These are phyloP conservation scores for Leptographium wingfieldii DNA, from an alignment of 2,329 filamentous ascomycete genomes.

Conservation along the genomic window DNA sequence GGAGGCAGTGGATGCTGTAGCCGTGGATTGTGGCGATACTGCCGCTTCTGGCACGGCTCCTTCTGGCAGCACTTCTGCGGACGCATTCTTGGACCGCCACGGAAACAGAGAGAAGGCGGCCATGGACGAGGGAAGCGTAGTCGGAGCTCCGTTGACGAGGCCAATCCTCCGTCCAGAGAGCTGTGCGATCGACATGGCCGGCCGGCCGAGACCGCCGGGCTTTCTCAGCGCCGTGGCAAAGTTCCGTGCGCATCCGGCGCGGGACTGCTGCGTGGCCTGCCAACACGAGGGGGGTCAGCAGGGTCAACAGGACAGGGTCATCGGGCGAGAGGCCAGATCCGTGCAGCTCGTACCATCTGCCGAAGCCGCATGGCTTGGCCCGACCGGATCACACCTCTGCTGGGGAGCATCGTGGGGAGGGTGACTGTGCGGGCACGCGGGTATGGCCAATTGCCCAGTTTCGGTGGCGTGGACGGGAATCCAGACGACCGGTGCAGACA, in stretches of 20 bases:
- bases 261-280: neutral
- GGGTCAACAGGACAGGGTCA: neutral
- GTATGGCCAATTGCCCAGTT: conserved; percentile 1
- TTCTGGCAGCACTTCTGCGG: neutral
- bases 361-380: conserved; percentile 29
- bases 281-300: neutral
- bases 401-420: conserved; percentile 37
- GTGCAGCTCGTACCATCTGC: conserved; percentile 19
- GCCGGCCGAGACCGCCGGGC: neutral
- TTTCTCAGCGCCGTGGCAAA: conserved; percentile 19
- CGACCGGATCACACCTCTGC: conserved; percentile 37
- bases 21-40: neutral
- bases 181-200: neutral
- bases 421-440: neutral
- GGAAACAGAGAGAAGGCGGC: conserved; percentile 12
- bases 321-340: neutral
- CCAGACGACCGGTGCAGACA: neutral
- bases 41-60: neutral
- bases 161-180: neutral
- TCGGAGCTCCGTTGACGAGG: conserved; percentile 4
- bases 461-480: neutral
- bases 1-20: neutral
- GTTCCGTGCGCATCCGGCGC: neutral
- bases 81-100: conserved; percentile 3
- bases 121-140: conserved; percentile 9